Base-by-base conservation (phyloP, 768 basidiomycete species). In the Tubosaeta sp. region DNA sequence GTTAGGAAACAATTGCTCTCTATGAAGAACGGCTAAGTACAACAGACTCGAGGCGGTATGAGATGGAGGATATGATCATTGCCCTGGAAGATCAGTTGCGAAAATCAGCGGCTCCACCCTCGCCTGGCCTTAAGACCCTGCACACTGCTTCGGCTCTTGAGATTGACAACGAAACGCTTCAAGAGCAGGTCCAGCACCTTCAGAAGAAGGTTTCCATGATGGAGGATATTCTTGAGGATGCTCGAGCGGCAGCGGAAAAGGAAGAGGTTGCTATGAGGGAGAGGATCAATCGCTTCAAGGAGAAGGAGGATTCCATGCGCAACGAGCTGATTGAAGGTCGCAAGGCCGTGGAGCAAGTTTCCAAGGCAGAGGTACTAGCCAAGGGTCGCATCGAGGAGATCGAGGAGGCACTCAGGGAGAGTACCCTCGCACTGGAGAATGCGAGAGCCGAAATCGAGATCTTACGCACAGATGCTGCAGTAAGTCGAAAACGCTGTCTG, bases 131-230 rank as follows among this genome's bases (percentile, higher is more conserved):
- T 4, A 55, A 62, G 9, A 65, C 72, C 2, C 70, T 69, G 7
- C 71, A 73, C 24, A 74, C 79, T 4, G 70, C 80, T 5, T 84
- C 90, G 9, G 94, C 94, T 0, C 80, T 84, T 3, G 83, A 92
- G 62, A 98, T 99, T 56, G 94, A 99, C 68, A 97, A 97, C 61
- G 94, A 98, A 66, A 86, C 82, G 13, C 80, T 97, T 12, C 83
- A 80, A 14, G 94, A 94, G 25, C 94, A 99, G 66, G 78, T 92
- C n/a, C 80, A 82, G 35, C 90, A 98, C 68, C 74, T 95, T 30
- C 87, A 91, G 63, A 82, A 80, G 62, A 87, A 86, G 66, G 77
- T 94, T 25, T 68, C 76, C 2, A 73, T 72, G 34, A 74, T 95
- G 61, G 94, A 98, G 62, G 95, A 95, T 61, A 74, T 82, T 56